Conservation (phyloP, 257 asterid species). For the Capsicum baccatum region DNA sequence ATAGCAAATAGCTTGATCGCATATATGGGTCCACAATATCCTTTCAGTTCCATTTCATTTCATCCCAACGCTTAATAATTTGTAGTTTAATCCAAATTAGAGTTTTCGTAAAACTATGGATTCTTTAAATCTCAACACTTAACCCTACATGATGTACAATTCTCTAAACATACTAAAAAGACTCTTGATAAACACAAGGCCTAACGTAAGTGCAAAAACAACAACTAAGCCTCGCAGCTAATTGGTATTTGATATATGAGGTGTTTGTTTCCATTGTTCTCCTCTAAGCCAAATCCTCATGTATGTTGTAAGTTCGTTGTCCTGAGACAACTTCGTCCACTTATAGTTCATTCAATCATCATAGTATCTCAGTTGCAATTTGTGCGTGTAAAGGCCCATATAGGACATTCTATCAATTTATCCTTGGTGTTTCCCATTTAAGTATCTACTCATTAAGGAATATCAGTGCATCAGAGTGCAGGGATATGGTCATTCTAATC, state of each 20-base stretch:
- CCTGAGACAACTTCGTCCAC: neutral
- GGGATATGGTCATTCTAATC: neutral
- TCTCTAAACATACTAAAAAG: neutral
- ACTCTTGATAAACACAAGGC: neutral
- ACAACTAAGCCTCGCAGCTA: neutral
- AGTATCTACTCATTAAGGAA: slow-evolving; percentile 12
- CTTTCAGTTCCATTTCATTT: slow-evolving; percentile 15
- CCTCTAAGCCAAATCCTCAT: neutral
- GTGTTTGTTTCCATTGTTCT: neutral
- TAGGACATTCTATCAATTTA: neutral
- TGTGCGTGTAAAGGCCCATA: neutral
- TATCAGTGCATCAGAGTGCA: neutral
- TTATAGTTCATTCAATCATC: neutral
- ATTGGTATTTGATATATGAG: neutral
- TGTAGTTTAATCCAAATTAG: slow-evolving; percentile 19
- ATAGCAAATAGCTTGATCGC: slow-evolving; percentile 2
- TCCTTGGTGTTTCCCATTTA: neutral
- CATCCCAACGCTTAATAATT: slow-evolving; percentile 9
- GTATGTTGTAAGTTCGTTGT: neutral
- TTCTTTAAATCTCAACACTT: slow-evolving; percentile 1
- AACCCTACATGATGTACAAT: neutral
- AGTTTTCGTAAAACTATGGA: neutral
- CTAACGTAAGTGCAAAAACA: neutral
- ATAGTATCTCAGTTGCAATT: neutral
- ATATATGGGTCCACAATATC: neutral